These are phyloP conservation scores for Aspergillus sp. DNA, from an alignment of 2,329 filamentous ascomycete species.

Conservation along the genomic window DNA sequence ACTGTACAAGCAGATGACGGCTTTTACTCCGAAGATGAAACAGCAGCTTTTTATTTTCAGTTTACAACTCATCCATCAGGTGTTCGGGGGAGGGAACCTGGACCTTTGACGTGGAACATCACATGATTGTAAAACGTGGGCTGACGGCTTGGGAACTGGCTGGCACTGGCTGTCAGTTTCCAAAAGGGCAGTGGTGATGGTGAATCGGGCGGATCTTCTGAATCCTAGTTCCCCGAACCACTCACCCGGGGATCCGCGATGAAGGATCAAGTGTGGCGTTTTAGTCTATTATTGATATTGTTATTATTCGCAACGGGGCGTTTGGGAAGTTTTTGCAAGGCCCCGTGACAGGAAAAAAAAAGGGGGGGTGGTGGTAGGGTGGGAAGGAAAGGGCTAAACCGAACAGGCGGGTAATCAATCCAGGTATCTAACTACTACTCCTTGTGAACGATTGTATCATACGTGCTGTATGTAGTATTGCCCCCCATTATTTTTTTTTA, in stretches of 20 bases:
- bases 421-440: not conserved
- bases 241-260: constrained; percentile 19
- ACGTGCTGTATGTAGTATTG: not conserved
- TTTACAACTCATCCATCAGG: constrained; percentile 18
- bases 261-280: constrained; percentile 19
- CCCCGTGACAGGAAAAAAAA: constrained; percentile 17
- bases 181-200: constrained; percentile 12
- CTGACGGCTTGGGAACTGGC: not conserved
- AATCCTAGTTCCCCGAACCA: constrained; percentile 20
- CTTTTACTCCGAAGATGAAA: constrained; percentile 11
- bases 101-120: constrained; percentile 24
- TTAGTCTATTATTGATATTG: constrained; percentile 5
- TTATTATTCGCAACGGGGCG: constrained; percentile 6
- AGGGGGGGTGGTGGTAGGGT: not conserved
- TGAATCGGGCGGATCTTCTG: constrained; percentile 21
- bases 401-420: constrained; percentile 7
- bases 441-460: not conserved
- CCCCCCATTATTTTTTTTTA: not conserved
- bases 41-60: constrained; percentile 3
- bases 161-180: not conserved
- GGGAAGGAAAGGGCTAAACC: constrained; percentile 1
- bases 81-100: not conserved
- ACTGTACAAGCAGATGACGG: not conserved
- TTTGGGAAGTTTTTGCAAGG: constrained; percentile 6
- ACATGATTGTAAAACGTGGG: constrained; percentile 36